A percentile compares a stretch with the other conserved stretches of the same genome.
Conservation (phyloP, 2,329 filamentous ascomycete species). For the Pseudogymnoascus sp. region DNA sequence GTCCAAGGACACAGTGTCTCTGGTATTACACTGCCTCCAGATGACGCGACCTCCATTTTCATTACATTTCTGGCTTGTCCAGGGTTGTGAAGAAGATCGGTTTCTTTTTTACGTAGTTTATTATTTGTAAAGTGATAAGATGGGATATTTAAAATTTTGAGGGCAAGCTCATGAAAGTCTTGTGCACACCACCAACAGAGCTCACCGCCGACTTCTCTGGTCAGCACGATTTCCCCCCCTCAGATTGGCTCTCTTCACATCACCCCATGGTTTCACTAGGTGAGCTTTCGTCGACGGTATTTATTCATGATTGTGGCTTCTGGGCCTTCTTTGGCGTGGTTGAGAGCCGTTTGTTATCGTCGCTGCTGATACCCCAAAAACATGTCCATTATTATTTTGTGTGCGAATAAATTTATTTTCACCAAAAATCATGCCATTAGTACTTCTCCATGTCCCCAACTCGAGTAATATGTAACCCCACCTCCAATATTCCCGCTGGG, state of each 20-base stretch:
- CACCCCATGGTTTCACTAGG: neutral
- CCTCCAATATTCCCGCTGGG: neutral
- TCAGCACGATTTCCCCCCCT: neutral
- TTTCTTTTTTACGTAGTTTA: neutral
- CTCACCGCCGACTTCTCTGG: neutral
- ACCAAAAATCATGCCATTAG: neutral
- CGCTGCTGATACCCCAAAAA: neutral
- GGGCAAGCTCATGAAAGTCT: neutral
- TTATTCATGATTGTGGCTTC: constrained; percentile 16
- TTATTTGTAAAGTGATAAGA: neutral
- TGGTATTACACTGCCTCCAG: constrained; percentile 67
- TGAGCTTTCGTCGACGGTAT: constrained; percentile 12
- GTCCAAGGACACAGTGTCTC: constrained; percentile 59
- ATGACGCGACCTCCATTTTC: constrained; percentile 58
- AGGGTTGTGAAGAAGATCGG: constrained; percentile 48
- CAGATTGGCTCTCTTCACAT: neutral
- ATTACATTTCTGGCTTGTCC: constrained; percentile 47
- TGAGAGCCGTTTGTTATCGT: neutral
- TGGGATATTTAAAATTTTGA: neutral
- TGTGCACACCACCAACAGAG: neutral
- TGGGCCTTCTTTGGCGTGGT: neutral
- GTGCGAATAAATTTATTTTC: neutral
- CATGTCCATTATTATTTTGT: neutral
- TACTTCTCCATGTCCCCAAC: neutral
- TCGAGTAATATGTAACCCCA: neutral